phyloP scores from a whole-genome alignment of 805 yeast species.

The Candida caryicola region DNA sequence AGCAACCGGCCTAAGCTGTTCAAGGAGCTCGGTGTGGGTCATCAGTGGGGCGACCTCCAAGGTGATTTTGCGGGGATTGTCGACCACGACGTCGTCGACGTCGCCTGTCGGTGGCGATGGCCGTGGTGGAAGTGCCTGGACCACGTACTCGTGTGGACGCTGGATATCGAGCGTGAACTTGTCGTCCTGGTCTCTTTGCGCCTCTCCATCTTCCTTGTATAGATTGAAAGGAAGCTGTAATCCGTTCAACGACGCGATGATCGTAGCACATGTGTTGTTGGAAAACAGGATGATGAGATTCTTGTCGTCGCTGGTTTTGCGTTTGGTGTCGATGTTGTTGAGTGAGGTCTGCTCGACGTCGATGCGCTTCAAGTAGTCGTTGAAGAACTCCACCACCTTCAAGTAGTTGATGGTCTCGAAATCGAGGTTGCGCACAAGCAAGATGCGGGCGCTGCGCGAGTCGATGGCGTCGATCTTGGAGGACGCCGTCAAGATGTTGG shows the following conservation, averaged over 20 bases:
- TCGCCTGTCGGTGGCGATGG: constrained; percentile 15
- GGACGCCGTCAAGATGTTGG: constrained; percentile 30
- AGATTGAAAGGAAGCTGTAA: constrained; percentile 25
- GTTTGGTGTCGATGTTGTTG: constrained; percentile 31
- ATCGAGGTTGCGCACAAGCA: constrained; percentile 32
- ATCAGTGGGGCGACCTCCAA: constrained; percentile 46
- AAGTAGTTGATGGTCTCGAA: constrained; percentile 32
- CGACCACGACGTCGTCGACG: constrained; percentile 30
- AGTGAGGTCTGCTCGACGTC: constrained; percentile 39
- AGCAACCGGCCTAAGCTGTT: constrained; percentile 41
- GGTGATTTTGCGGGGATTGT: constrained; percentile 46
- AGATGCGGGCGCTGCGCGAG: constrained; percentile 30
- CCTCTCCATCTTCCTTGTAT: constrained; percentile 22
- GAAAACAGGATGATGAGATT: constrained; percentile 51
- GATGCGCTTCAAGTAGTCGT: constrained; percentile 43
- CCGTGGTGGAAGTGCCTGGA: constrained; percentile 23
- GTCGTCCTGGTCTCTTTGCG: constrained; percentile 10
- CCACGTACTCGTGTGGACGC: constrained; percentile 38
- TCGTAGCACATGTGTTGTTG: constrained; percentile 53
- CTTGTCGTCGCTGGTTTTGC: constrained; percentile 35
- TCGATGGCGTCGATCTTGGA: constrained; percentile 40
- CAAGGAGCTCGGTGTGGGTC: constrained; percentile 42
- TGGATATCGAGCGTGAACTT: constrained; percentile 13
- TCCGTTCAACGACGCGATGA: constrained; percentile 43
- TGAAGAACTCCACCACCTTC: constrained; percentile 44